These are phyloP conservation scores for Epichloe sibirici DNA, from an alignment of 2,329 filamentous ascomycete genomes.

Conservation along the genomic window DNA sequence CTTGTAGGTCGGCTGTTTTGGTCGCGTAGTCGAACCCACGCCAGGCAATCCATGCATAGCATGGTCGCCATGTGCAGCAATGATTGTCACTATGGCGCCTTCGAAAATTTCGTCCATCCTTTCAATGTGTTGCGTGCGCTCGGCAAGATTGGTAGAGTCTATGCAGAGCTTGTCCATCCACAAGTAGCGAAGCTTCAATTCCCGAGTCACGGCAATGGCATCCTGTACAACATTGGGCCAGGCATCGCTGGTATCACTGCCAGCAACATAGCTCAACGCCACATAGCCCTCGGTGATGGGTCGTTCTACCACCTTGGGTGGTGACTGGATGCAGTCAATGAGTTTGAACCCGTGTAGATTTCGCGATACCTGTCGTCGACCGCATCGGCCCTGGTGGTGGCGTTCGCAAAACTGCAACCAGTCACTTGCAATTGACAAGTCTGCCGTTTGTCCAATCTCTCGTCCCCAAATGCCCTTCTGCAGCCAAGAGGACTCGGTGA, in stretches of 20 bases:
- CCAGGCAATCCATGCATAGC: conserved; percentile 24
- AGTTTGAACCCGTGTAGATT: conserved; percentile 21
- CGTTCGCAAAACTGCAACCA: conserved; percentile 23
- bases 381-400: conserved; percentile 21
- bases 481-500: conserved; percentile 12
- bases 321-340: conserved; percentile 21
- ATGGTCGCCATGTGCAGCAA: conserved; percentile 24
- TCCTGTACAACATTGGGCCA: conserved; percentile 22
- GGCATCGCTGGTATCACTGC: conserved; percentile 12
- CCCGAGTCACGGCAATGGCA: conserved; percentile 18
- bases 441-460: conserved; percentile 17
- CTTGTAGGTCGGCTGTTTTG: conserved; percentile 19
- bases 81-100: conserved; percentile 23
- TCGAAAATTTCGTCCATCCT: conserved; percentile 27
- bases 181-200: conserved; percentile 22
- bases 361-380: conserved; percentile 12
- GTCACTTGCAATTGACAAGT: conserved; percentile 19
- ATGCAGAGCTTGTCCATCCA: conserved; percentile 29
- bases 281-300: conserved; percentile 19
- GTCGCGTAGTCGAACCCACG: conserved; percentile 15
- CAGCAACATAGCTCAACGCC: conserved; percentile 25
- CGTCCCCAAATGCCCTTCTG: conserved; percentile 23
- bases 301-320: conserved; percentile 17
- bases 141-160: conserved; percentile 11
- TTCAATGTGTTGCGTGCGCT: conserved; percentile 19